Base-by-base conservation (phyloP, 2,329 filamentous ascomycete species). In the Escovopsis weberi region DNA sequence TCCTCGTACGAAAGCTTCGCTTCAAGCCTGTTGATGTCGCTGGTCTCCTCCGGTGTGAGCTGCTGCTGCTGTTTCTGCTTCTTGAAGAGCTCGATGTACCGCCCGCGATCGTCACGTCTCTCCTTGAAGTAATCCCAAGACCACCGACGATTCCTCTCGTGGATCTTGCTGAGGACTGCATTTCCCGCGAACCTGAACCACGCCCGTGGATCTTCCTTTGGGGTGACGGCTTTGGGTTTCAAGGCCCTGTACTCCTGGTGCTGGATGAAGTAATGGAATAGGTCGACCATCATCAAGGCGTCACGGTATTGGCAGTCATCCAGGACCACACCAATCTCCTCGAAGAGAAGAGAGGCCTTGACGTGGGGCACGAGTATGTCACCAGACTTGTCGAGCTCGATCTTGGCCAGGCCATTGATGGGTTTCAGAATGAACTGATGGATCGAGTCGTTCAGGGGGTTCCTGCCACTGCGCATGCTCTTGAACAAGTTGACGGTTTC, bases 251-350 rank as follows among this genome's bases (percentile, higher is more conserved):
- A 95, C 59, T 99, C 89, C 59, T 96, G 91, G 51, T 98, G 91
- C 30, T 89, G 81, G 52, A 95, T 84, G 60, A 96, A 98, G 63
- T 94, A 96, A 61, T 98, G 91, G 67, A 99, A 98, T 3, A 96
- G 70, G 58, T 99, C 91, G 2, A 96, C 84, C 68, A 99, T 84
- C 91, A 98, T 98, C 45, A 99, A 66, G 5, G 82, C 86, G 63
- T 99, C 91, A 28, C 93, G 83, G 58, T 99, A 99, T 59, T 99
- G 91, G 50, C 95, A 78, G 50, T 98, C 89, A 52, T 99, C 93
- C 30, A 99, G 73, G n/a, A 96, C 85, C 49, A 99, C 81, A 40
- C 93, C 91, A 45, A 99, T 88, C 57, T 99, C 93, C 56, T 99
- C 89, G 53, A 99, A 99, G 2, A 96, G 66, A 15, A 98, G 65